Conservation (phyloP, 192 early-diverging fungal species). For the Backusella liffmaniae region DNA sequence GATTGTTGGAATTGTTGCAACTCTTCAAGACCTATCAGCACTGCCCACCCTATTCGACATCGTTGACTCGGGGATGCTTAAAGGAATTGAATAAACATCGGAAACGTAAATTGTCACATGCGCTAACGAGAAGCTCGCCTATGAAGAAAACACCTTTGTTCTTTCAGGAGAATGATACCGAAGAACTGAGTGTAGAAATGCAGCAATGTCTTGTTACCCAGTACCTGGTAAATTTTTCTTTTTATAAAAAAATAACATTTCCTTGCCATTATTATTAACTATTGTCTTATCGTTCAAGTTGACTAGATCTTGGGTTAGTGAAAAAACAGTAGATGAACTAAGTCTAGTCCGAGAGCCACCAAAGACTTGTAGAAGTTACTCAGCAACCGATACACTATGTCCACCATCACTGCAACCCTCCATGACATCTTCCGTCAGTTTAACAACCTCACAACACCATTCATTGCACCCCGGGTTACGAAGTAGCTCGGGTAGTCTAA, state of each 20-base stretch:
- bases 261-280: background rate
- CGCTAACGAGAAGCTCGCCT: slow-evolving; percentile 44
- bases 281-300: slow-evolving; percentile 24
- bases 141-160: slow-evolving; percentile 29
- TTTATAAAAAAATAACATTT: background rate
- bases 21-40: slow-evolving; percentile 50
- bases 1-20: slow-evolving; percentile 57
- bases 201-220: slow-evolving; percentile 55
- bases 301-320: slow-evolving; percentile 63
- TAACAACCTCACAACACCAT: background rate
- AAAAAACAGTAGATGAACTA: slow-evolving; percentile 76
- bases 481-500: slow-evolving; percentile 17
- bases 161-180: slow-evolving; percentile 40
- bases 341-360: slow-evolving; percentile 65
- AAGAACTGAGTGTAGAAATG: slow-evolving; percentile 43
- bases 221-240: slow-evolving; percentile 51
- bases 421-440: background rate
- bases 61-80: slow-evolving; percentile 39
- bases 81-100: slow-evolving; percentile 48
- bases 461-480: background rate
- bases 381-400: background rate
- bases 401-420: background rate
- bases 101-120: slow-evolving; percentile 42
- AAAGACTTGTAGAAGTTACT: slow-evolving; percentile 2
- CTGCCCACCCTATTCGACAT: slow-evolving; percentile 51